phyloP scores from a whole-genome alignment of 495 filamentous ascomycete genomes.

The Neurospora hispaniola region DNA sequence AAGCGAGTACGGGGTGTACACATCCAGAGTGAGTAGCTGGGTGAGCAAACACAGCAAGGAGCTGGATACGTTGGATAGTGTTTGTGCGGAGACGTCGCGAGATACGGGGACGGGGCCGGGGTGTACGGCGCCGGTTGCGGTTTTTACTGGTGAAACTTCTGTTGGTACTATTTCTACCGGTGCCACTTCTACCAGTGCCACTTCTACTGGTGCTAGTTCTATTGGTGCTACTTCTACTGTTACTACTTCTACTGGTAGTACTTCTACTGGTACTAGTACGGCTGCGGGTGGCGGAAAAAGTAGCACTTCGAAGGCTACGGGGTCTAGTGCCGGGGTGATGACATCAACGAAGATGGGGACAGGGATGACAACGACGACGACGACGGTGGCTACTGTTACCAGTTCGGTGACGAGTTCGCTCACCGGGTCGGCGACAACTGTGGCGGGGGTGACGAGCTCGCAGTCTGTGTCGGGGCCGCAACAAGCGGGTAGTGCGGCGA shows the following conservation, averaged over 20 bases:
- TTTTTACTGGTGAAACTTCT: neutral
- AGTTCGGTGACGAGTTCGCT: neutral
- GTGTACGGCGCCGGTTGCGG: neutral
- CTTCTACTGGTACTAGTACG: neutral
- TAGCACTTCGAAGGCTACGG: neutral
- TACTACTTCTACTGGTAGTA: neutral
- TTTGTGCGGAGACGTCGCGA: neutral
- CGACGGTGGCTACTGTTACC: neutral
- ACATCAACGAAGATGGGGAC: neutral
- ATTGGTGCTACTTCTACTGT: neutral
- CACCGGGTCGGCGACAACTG: neutral
- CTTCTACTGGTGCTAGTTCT: neutral
- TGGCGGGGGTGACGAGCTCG: neutral
- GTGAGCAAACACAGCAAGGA: neutral
- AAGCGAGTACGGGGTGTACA: neutral
- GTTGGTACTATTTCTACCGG: neutral
- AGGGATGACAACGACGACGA: neutral
- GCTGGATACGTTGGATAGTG: neutral
- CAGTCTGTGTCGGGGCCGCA: neutral
- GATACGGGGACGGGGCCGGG: neutral
- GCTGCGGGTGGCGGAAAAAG: neutral
- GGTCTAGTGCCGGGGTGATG: neutral
- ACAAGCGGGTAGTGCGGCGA: neutral
- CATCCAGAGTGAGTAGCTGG: neutral
- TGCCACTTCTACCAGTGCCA: too few relatives aligned